Conservation (phyloP, 2,329 filamentous ascomycete genomes). For the Metarhizium brunneum region DNA sequence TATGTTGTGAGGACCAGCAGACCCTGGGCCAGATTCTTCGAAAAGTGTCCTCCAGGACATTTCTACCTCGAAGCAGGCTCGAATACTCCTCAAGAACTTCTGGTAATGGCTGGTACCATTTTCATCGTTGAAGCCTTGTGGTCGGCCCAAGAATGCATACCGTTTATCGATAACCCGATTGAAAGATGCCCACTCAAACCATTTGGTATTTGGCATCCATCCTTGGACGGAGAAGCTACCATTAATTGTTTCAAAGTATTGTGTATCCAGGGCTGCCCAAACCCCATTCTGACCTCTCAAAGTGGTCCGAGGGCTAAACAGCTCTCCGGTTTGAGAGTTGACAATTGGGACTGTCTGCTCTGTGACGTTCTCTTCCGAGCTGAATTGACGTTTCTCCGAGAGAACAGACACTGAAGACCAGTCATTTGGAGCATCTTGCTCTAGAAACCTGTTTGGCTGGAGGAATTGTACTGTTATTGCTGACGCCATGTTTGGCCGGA, state of each 20-base stretch:
- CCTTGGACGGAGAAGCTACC: constrained; percentile 33
- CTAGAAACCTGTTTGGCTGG: constrained; percentile 5
- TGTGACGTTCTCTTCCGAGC: background rate
- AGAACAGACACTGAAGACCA: background rate
- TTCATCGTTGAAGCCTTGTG: constrained; percentile 6
- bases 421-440: constrained; percentile 1
- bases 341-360: background rate
- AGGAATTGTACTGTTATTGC: constrained; percentile 3
- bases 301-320: constrained; percentile 4
- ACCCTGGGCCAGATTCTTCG: constrained; percentile 11
- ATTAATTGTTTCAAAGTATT: constrained; percentile 26
- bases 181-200: constrained; percentile 24
- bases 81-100: constrained; percentile 20
- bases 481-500: background rate
- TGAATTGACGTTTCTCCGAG: background rate
- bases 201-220: constrained; percentile 31
- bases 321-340: background rate
- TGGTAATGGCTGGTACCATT: constrained; percentile 8
- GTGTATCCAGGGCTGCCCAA: constrained; percentile 22
- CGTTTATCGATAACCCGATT: constrained; percentile 19
- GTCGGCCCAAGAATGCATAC: constrained; percentile 7
- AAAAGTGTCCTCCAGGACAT: constrained; percentile 24
- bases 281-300: constrained; percentile 16
- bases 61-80: constrained; percentile 37
- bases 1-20: constrained; percentile 22